Evolutionary conservation across 164 flowering plant species (phyloP), one percentile per base, ranked within the genome.

Genomic region (Liquidambar formosana): DNA sequence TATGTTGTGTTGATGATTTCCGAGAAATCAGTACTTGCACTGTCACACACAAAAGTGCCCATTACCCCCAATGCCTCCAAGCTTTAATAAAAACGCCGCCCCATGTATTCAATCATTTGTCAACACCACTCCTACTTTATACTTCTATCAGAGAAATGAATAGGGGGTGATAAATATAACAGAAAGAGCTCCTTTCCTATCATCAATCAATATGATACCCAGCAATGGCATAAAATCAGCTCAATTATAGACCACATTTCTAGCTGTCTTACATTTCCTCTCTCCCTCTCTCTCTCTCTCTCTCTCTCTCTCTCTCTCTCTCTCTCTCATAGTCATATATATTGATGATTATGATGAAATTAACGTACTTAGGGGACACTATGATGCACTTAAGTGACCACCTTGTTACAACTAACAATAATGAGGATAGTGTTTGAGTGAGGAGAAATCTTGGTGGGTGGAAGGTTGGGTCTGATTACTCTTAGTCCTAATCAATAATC

Each of bases 401-500:
- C 33, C 10, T 56, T 56, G 15, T 22, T 33, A 12, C 14, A n/a
- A n/a, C n/a, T n/a, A n/a, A n/a, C n/a, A 15, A 56, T 23, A 56
- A 25, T 8, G 59, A 25, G 5, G 6, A 15, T 23, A 22, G 59
- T 57, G 23, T 45, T n/a, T 33, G n/a, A 52, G 72, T 57, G 69
- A 22, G 6, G 25, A 59, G 59, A 58, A 65, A 48, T 63, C n/a
- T 52, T 64, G 49, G 74, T 71, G 68, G 73, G 62, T 71, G 28
- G 45, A n/a, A 27, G 21, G 11, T 69, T 18, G 66, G 45, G 60
- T 52, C 56, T 14, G 53, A 70, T 22, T 23, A n/a, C 12, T 22
- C 23, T 56, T 56, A 12, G 26, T 22, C 28, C 59, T 25, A n/a
- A n/a, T n/a, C n/a, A n/a, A n/a, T 49, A 49, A 70, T 70, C n/a